Evolutionary conservation across 257 asterid genomes (phyloP).

Genomic region (Solanum megistacrolobum): DNA sequence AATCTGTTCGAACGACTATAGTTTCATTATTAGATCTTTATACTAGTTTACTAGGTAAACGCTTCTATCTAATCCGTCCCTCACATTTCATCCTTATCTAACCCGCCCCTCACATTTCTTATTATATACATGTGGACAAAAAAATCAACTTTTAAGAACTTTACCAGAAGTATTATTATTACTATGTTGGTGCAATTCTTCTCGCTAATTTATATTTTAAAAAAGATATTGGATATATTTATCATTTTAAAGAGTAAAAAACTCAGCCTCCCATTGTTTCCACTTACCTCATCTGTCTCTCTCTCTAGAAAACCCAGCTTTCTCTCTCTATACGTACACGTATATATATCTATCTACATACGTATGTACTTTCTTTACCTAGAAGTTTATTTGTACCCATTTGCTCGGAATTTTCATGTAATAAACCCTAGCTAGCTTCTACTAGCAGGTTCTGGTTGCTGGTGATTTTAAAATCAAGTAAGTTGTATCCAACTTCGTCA

Average conservation of each 20-base stretch:
- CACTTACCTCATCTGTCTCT: neutral
- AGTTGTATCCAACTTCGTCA: neutral
- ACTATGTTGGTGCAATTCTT: too few relatives aligned
- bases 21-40: neutral
- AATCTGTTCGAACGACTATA: neutral
- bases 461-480: neutral
- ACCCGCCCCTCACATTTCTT: neutral
- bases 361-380: neutral
- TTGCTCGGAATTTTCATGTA: neutral
- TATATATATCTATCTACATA: neutral
- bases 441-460: conserved; percentile 7
- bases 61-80: neutral
- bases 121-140: neutral
- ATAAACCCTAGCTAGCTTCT: neutral
- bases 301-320: neutral
- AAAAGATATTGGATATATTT: too few relatives aligned
- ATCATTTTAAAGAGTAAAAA: neutral
- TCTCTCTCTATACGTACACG: neutral
- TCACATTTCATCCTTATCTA: neutral
- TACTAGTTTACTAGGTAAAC: neutral
- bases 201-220: too few relatives aligned
- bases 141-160: too few relatives aligned
- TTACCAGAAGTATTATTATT: too few relatives aligned
- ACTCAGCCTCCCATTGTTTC: conserved; percentile 1
- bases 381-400: conserved; percentile 2